Evolutionary conservation across 2,329 filamentous ascomycete genomes (phyloP), one percentile per base, ranked within the genome.

Genomic region (Colletotrichum chlorophyti): DNA sequence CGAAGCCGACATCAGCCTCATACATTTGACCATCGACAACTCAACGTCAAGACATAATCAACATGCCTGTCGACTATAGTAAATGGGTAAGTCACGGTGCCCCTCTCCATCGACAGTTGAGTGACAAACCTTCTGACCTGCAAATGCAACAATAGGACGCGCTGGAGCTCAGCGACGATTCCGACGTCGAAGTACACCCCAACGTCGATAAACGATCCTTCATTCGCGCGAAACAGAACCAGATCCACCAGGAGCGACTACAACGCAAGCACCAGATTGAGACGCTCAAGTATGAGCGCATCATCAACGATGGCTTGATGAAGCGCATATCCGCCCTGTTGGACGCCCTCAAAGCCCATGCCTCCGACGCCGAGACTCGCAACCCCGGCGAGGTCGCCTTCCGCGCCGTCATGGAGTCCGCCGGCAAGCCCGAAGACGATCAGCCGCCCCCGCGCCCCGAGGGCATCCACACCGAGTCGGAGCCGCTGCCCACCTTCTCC

Each of bases 161-260:
- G 59, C 85, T 99, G 70, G 95, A 99, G 86, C 88, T 99, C 71
- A 97, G 92, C 70, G 95, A 99, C 76, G 95, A 99, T 77, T 97
- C 93, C 48, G 95, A 99, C 70, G 89, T 99, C 68, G 95, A 99
- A 78, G 95, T 98, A 48, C 95, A 99, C 76, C 95, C 95, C 60
- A 99, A 99, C 72, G 95, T 99, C 72, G 95, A 99, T 79, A 99
- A 99, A 76, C 87, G 90, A 48, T 98, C 94, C 61, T 99, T 99
- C 76, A 99, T 99, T 74, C 91, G 94, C 65, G 96, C 95, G 64
- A 99, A 99, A 78, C 95, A 98, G 79, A 90, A 88, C 67, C 93
- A 99, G 77, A 99, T 99, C 68, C 95, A 99, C 74, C 87, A 93
- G 70, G 90, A 97, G 72, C 89, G 95, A 53, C 82, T 88, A 65